Percentiles rank a stretch among this genome's conserved stretches.
These are phyloP conservation scores for Trichoderma asperelloides DNA, from an alignment of 495 filamentous ascomycete genomes.

Conservation along the genomic window DNA sequence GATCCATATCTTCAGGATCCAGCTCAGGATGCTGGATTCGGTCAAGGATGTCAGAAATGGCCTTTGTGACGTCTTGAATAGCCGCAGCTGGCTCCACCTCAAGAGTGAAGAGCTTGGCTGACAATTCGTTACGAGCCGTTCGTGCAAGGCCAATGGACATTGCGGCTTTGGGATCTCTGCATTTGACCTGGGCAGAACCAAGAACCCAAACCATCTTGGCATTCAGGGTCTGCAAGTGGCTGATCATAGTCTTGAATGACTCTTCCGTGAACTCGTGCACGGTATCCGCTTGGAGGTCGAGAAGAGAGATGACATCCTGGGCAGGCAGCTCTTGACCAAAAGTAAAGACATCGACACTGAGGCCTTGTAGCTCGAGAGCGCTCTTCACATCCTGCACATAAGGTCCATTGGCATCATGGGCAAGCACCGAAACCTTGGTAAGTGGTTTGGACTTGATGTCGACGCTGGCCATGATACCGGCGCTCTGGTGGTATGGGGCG, in stretches of 20 bases:
- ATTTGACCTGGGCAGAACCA: constrained; percentile 9
- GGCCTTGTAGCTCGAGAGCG: background rate
- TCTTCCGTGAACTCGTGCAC: too few species aligned
- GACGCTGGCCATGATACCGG: too few species aligned
- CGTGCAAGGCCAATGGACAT: background rate
- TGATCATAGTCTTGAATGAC: background rate
- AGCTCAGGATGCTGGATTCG: background rate
- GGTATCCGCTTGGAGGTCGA: constrained; percentile 14
- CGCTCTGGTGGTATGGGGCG: too few species aligned
- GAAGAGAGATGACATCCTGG: constrained; percentile 13
- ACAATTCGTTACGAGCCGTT: background rate
- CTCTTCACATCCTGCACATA: background rate
- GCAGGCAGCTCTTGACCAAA: constrained; percentile 9
- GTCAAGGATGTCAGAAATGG: background rate
- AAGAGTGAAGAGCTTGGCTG: background rate
- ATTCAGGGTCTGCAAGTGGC: background rate
- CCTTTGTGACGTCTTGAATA: background rate
- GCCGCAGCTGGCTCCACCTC: background rate
- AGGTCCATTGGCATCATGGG: background rate
- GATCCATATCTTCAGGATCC: background rate
- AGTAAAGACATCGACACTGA: background rate
- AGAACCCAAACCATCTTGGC: constrained; percentile 9
- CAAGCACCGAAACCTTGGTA: too few species aligned
- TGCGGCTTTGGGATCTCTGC: constrained; percentile 7
- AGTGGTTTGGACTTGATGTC: too few species aligned